These are phyloP conservation scores for Colletotrichum echinochloae DNA, from an alignment of 2,329 filamentous ascomycete genomes.

Conservation along the genomic window DNA sequence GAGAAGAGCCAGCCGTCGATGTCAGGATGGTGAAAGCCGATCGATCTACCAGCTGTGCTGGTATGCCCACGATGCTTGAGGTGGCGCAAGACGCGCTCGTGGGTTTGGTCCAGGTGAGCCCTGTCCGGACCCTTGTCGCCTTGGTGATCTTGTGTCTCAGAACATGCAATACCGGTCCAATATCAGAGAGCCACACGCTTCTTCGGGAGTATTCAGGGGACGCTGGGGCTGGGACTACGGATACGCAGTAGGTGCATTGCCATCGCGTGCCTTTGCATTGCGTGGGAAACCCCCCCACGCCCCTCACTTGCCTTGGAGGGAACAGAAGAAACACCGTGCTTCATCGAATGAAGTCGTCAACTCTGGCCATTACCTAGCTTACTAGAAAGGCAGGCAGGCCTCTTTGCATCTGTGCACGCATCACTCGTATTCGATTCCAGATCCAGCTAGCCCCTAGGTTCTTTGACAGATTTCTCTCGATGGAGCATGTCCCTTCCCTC, in stretches of 20 bases:
- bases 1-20: background rate
- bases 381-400: background rate
- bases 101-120: background rate
- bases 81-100: constrained; percentile 10
- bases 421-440: background rate
- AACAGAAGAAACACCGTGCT: background rate
- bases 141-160: constrained; percentile 26
- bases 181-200: constrained; percentile 12
- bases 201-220: background rate
- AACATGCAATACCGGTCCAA: constrained; percentile 26
- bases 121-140: constrained; percentile 19
- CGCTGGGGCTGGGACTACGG: too few relatives aligned
- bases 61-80: background rate
- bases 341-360: background rate
- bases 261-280: background rate
- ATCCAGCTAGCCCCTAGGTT: background rate
- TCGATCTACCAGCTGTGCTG: background rate
- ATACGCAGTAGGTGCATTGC: too few relatives aligned
- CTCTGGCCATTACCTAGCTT: background rate
- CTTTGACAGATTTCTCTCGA: background rate
- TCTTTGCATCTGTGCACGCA: background rate
- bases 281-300: background rate
- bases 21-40: background rate
- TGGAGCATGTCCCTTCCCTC: background rate
- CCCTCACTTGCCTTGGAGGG: background rate